A percentile compares a stretch with the other conserved stretches of the same genome.
Evolutionary conservation across 768 basidiomycete genomes (phyloP).

Genomic region (Boletus bicolor): DNA sequence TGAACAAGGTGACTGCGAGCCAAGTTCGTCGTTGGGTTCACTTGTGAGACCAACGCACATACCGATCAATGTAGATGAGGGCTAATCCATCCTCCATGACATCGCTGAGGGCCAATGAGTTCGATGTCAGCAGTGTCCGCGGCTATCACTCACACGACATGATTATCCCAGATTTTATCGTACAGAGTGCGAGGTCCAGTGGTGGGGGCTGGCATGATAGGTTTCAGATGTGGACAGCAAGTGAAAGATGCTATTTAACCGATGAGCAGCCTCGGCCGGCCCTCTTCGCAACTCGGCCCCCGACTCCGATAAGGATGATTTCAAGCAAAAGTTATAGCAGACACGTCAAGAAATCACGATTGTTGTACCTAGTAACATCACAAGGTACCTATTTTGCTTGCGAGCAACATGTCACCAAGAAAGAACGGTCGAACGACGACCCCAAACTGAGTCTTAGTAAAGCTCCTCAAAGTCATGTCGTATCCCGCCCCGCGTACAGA

Average conservation of each 20-base stretch:
- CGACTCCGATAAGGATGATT: neutral
- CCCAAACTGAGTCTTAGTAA: no score
- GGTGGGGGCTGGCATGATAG: slow-evolving; percentile 52
- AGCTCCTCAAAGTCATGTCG: no score
- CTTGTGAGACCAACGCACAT: slow-evolving; percentile 12
- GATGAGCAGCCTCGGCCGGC: slow-evolving; percentile 13
- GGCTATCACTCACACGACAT: slow-evolving; percentile 67
- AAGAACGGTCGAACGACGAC: no score
- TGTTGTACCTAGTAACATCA: no score
- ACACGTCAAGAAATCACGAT: no score
- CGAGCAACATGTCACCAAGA: no score
- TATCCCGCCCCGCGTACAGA: no score
- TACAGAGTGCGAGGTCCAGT: slow-evolving; percentile 82
- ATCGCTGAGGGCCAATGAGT: slow-evolving; percentile 44
- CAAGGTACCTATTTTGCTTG: no score
- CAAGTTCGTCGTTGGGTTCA: neutral
- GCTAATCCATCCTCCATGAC: slow-evolving; percentile 73
- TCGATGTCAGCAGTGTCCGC: neutral
- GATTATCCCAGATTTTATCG: slow-evolving; percentile 98
- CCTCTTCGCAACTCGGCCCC: slow-evolving; percentile 2
- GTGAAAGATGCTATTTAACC: slow-evolving; percentile 8
- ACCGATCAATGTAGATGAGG: slow-evolving; percentile 83
- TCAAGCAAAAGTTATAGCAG: no score
- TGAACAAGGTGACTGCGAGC: slow-evolving; percentile 60
- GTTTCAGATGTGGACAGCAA: neutral